A percentile compares a stretch with the other conserved stretches of the same genome.
These are phyloP conservation scores for Stachybotrys chartarum DNA, from an alignment of 2,329 filamentous ascomycete genomes.

Conservation along the genomic window DNA sequence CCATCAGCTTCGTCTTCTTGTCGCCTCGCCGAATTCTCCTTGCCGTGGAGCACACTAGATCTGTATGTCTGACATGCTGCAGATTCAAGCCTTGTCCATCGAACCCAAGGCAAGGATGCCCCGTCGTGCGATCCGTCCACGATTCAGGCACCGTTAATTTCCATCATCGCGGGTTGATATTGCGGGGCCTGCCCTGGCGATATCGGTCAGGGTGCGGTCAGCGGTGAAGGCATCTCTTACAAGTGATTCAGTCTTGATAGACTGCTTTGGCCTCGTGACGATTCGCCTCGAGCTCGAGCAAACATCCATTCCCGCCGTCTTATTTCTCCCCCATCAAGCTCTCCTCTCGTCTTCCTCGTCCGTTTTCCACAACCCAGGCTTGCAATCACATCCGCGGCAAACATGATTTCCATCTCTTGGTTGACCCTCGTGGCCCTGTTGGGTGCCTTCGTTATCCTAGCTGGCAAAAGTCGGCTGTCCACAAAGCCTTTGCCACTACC, in stretches of 20 bases:
- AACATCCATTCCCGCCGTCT: too few relatives aligned
- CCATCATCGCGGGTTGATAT: neutral
- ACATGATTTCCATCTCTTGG: neutral
- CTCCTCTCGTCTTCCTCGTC: too few relatives aligned
- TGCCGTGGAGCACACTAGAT: neutral
- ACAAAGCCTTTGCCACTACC: slow-evolving; percentile 10
- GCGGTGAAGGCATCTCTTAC: neutral
- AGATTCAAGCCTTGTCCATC: neutral
- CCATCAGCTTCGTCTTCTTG: neutral
- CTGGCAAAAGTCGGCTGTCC: neutral
- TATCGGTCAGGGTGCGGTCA: neutral
- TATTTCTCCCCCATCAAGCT: too few relatives aligned
- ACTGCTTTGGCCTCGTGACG: neutral
- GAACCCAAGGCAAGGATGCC: neutral
- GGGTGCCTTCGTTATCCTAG: neutral
- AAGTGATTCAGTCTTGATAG: neutral
- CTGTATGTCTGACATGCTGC: neutral
- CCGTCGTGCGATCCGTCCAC: neutral
- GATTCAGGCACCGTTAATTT: neutral
- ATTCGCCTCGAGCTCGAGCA: neutral
- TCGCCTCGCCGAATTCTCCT: neutral
- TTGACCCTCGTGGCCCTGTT: neutral
- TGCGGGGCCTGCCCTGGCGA: neutral
- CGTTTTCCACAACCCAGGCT: too few relatives aligned
- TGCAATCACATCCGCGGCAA: neutral